Conservation (phyloP, 1,139 yeast species). For the Kurtzmaniella quercitrusa region DNA sequence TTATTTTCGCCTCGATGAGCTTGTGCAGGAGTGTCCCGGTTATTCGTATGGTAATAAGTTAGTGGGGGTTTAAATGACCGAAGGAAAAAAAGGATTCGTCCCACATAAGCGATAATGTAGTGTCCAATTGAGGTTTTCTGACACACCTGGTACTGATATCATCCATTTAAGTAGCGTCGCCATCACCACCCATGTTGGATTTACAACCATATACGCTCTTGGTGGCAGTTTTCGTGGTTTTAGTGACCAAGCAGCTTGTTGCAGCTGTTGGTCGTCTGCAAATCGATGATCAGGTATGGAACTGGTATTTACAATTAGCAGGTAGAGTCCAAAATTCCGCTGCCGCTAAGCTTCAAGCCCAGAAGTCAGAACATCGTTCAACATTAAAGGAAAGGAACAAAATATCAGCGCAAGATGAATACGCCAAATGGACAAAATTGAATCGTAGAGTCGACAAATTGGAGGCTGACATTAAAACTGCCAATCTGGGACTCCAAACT, state of each 20-base stretch:
- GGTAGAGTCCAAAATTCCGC: conserved; percentile 27
- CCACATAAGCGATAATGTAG: no score
- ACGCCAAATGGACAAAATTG: conserved; percentile 93
- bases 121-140: no score
- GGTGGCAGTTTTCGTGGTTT: conserved; percentile 23
- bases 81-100: no score
- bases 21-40: background rate
- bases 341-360: conserved; percentile 29
- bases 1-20: background rate
- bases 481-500: conserved; percentile 33
- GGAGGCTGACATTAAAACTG: conserved; percentile 44
- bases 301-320: conserved; percentile 30
- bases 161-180: background rate
- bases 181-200: conserved; percentile 23
- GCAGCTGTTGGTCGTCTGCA: conserved; percentile 30
- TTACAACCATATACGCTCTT: conserved; percentile 29
- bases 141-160: background rate
- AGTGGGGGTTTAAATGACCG: background rate
- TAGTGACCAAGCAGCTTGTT: conserved; percentile 28
- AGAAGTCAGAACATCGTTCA: conserved; percentile 43
- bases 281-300: conserved; percentile 39
- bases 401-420: conserved; percentile 86
- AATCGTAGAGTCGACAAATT: conserved; percentile 68
- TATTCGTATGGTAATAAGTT: no score
- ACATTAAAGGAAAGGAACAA: conserved; percentile 51